A percentile compares a stretch with the other conserved stretches of the same genome.
phyloP scores from a whole-genome alignment of 192 early-diverging fungal species.

The Hyaloraphidium curvatum region DNA sequence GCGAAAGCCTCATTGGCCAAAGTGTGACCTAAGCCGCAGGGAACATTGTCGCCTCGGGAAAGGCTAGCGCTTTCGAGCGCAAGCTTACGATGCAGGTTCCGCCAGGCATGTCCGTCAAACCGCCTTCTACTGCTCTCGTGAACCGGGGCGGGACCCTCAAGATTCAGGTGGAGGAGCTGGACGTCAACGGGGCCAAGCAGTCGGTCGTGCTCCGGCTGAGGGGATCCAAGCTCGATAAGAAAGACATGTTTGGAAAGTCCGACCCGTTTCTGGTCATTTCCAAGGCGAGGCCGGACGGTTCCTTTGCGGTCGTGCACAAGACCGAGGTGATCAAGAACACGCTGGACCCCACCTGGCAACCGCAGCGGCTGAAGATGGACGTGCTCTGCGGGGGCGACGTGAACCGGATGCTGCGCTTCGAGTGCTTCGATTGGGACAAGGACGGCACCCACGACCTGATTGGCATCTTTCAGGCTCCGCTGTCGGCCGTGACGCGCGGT shows the following conservation, averaged over 20 bases:
- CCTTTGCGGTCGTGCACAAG: neutral
- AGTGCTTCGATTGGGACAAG: neutral
- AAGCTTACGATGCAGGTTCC: neutral
- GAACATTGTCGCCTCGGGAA: neutral
- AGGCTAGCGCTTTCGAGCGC: neutral
- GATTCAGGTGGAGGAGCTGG: neutral
- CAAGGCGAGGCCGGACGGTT: neutral
- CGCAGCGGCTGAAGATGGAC: neutral
- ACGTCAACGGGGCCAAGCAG: neutral
- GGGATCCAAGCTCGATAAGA: neutral
- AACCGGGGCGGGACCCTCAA: neutral
- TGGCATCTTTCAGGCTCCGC: neutral
- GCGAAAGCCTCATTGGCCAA: too few relatives aligned
- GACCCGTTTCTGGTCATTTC: neutral
- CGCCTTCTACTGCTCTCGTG: neutral
- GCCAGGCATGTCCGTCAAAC: neutral
- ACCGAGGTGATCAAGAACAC: neutral
- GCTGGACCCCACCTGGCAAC: neutral
- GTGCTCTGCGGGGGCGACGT: neutral
- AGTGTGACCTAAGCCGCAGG: too few relatives aligned
- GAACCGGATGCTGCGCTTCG: neutral
- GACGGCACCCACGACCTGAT: neutral
- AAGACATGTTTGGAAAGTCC: neutral
- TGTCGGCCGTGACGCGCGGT: neutral
- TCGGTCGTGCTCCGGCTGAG: neutral